Base-by-base conservation (phyloP, 768 basidiomycete species). In the Peribolospora baueri region DNA sequence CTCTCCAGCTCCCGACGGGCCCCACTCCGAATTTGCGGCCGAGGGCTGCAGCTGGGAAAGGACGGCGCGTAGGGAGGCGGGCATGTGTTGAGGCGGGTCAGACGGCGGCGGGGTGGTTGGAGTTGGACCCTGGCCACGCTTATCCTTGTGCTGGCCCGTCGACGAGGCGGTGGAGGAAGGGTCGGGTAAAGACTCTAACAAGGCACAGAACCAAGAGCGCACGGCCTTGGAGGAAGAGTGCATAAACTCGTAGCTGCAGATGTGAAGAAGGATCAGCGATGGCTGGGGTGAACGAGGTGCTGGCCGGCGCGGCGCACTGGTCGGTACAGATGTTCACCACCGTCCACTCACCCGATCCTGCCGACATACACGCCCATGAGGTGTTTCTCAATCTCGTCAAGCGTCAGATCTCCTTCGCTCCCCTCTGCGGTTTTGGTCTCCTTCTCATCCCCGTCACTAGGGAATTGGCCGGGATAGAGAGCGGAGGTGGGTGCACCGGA, bases 141-240 rank as follows among this genome's bases (percentile, higher is more conserved):
- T 25, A 25, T 25, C 25, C 25, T 25, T 25, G 25, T 25, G 25
- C 25, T 25, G 25, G 25, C 25, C 25, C 25, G 25, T 25, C 25
- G 25, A 25, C 25, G 25, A 25, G 25, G 25, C 25, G 25, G 25
- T 1, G 25, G 1, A 1, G 25, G 25, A 1, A 1, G 25, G 25
- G 25, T 25, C 25, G 25, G 25, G 25, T 25, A 25, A 25, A 25
- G 25, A 78, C 68, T 93, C 88, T 7, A 93, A 72, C 11, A 84
- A 70, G 62, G 82, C 80, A 0, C 84, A 81, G 69, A 88, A 88
- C 85, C 85, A 91, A 5, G 83, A 71, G 0, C 84, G 74, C 67
- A 87, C 85, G 0, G 79, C 81, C 70, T 84, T 85, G 56, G 76
- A 79, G 0, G 82, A 80, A 9, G 82, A 81, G 66, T 88, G 84